Percentiles rank a stretch among this genome's conserved stretches.
Conservation (phyloP, 108 stramenopile species). For the Cyclotella cryptica region DNA sequence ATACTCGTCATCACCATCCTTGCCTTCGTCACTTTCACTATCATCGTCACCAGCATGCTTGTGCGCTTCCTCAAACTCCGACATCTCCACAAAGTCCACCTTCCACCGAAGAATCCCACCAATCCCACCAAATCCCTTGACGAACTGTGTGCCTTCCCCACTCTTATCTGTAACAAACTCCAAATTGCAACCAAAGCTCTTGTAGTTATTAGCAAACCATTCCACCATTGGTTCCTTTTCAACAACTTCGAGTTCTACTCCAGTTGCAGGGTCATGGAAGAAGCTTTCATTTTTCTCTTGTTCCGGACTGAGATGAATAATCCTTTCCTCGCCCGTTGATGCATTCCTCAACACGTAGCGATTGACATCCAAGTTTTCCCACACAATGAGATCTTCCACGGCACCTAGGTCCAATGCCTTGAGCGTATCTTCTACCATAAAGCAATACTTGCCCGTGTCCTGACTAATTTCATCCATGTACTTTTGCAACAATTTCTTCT, state of each 20-base stretch:
- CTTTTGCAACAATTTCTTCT: conserved; percentile 96
- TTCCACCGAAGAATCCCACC: conserved; percentile 99
- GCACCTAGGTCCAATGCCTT: conserved; percentile 98
- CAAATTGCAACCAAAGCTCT: conserved; percentile 94
- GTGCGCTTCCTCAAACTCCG: conserved; percentile 75
- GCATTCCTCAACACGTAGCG: conserved; percentile 88
- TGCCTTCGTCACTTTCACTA: conserved; percentile 65
- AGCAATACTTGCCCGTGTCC: conserved; percentile 99
- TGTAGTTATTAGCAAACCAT: conserved; percentile 99
- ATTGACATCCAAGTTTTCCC: conserved; percentile 93
- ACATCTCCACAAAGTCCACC: conserved; percentile 94
- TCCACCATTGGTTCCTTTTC: conserved; percentile 94
- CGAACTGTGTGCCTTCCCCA: conserved; percentile 98
- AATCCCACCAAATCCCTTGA: conserved; percentile 99
- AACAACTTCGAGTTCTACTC: conserved; percentile 93
- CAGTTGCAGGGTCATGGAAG: conserved; percentile 90
- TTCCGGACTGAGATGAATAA: conserved; percentile 90
- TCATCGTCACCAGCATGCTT: conserved; percentile 59
- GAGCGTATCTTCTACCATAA: conserved; percentile 98
- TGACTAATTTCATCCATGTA: conserved; percentile 99
- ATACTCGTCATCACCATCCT: conserved; percentile 74
- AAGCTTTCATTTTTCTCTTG: conserved; percentile 88
- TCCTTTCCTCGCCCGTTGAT: conserved; percentile 81
- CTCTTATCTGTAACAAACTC: conserved; percentile 98
- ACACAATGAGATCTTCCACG: conserved; percentile 97